Evolutionary conservation across 208 protist genomes (phyloP).

Genomic region (Chromosphaera perkinsii): DNA sequence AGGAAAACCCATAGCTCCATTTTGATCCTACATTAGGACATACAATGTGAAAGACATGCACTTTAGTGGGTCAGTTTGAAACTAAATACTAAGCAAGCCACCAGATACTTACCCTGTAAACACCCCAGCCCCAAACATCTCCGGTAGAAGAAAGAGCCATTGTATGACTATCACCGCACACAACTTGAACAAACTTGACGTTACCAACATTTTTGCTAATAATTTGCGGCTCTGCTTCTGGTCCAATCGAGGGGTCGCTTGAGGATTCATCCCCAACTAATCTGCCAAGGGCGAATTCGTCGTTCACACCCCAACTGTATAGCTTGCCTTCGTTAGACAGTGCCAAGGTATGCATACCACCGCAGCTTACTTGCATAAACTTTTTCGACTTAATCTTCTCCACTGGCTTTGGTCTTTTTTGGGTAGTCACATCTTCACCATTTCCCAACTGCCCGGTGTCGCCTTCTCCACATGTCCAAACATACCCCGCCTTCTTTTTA

Average conservation of each 20-base stretch:
- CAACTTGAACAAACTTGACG: background rate
- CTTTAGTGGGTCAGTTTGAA: no score
- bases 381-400: no score
- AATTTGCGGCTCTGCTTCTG: no score
- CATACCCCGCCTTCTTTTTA: no score
- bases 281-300: constrained; percentile 11
- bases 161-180: constrained; percentile 6
- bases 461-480: no score
- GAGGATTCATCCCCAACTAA: background rate
- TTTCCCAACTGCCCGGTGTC: no score
- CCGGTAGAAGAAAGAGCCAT: background rate
- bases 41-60: no score
- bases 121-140: constrained; percentile 4
- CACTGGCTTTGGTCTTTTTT: no score
- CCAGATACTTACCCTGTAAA: background rate
- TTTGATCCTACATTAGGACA: background rate
- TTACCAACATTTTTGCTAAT: no score
- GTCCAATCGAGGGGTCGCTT: background rate
- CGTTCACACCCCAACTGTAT: constrained; percentile 13
- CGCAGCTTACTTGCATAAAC: background rate
- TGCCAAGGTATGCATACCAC: background rate
- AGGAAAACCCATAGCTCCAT: background rate
- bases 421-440: no score
- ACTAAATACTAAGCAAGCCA: no score
- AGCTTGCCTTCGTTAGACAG: background rate